phyloP scores from a whole-genome alignment of 768 basidiomycete genomes.

The Cystofilobasidium bisporidii region DNA sequence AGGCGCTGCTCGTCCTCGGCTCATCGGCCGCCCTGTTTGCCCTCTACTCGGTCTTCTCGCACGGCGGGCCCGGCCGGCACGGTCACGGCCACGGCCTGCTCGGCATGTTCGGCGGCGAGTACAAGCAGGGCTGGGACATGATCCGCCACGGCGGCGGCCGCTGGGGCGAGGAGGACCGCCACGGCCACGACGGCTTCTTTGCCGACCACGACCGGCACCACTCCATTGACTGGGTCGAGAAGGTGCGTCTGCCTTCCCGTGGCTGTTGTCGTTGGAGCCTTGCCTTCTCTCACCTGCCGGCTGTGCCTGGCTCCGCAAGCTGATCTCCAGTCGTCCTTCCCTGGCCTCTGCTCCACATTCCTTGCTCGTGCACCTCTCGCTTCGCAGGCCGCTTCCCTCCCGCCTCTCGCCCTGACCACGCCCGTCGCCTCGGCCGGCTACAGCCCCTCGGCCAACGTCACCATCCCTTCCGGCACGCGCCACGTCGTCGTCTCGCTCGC shows the following conservation, averaged over 20 bases:
- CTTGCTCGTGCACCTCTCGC: background rate
- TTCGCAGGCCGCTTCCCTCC: background rate
- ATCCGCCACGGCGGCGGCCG: slow-evolving; percentile 12
- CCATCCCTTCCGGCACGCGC: background rate
- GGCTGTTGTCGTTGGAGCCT: too few relatives aligned
- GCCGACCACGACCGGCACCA: background rate
- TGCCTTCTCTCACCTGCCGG: too few relatives aligned
- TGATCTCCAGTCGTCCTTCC: too few relatives aligned
- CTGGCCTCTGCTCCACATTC: too few relatives aligned
- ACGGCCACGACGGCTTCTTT: background rate
- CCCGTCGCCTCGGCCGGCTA: background rate
- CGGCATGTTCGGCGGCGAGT: slow-evolving; percentile 14
- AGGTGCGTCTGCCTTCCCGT: background rate
- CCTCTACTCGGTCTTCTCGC: background rate
- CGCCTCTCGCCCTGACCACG: background rate
- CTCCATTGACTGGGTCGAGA: background rate
- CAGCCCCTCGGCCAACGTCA: background rate
- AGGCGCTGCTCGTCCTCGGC: background rate
- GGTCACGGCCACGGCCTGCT: slow-evolving; percentile 4
- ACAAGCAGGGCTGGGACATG: slow-evolving; percentile 17
- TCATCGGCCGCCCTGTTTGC: background rate
- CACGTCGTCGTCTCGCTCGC: slow-evolving; percentile 9
- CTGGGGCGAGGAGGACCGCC: background rate
- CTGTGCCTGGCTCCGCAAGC: too few relatives aligned
- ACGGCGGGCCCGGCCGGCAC: background rate